Evolutionary conservation across 768 basidiomycete genomes (phyloP).

Genomic region (Rhodotorula babjevae): DNA sequence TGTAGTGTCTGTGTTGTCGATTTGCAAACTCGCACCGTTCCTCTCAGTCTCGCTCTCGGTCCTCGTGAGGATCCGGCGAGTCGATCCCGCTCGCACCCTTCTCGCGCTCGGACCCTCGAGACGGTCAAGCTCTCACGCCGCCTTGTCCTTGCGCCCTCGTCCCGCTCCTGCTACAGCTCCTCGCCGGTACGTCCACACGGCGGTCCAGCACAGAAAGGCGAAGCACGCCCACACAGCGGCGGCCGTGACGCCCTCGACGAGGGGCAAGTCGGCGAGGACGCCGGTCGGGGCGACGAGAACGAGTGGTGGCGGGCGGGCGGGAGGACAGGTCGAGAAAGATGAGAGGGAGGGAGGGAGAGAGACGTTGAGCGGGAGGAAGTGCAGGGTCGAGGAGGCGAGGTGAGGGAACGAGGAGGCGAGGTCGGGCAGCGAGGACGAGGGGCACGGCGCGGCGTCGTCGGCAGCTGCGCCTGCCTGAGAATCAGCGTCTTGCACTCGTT

Average conservation of each 20-base stretch:
- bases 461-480: background rate
- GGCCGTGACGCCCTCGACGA: constrained; percentile 21
- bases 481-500: background rate
- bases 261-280: constrained; percentile 22
- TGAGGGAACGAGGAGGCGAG: constrained; percentile 3
- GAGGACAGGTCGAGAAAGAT: background rate
- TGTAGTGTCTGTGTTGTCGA: too few relatives aligned
- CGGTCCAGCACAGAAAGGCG: constrained; percentile 5
- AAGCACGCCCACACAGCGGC: constrained; percentile 17
- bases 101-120: too few relatives aligned
- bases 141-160: background rate
- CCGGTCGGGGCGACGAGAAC: constrained; percentile 7
- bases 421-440: background rate
- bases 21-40: background rate
- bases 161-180: too few relatives aligned
- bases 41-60: background rate
- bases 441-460: background rate
- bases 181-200: background rate
- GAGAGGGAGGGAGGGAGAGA: background rate
- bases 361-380: background rate
- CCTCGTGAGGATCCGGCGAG: too few relatives aligned
- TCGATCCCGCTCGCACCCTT: too few relatives aligned
- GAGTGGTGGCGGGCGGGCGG: background rate
- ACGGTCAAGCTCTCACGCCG: background rate
- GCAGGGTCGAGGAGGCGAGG: constrained; percentile 1